phyloP scores from a whole-genome alignment of 345 rosid species.

The Melaleuca alternifolia region DNA sequence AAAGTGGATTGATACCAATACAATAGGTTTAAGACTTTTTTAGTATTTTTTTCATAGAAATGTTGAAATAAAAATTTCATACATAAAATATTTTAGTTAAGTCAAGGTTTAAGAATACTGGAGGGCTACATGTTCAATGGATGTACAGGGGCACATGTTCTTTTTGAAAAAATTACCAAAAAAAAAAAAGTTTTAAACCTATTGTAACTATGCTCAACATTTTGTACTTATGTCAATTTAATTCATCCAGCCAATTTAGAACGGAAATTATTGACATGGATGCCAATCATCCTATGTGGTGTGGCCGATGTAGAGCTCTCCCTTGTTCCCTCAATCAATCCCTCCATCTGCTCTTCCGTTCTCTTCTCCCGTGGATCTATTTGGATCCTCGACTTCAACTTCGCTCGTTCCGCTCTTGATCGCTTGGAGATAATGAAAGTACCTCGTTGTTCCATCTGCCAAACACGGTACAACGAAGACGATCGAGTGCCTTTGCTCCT shows the following conservation, averaged over 20 bases:
- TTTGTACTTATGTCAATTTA: no score
- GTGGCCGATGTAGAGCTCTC: not conserved
- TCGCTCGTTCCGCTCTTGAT: not conserved
- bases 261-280: no score
- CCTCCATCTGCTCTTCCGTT: not conserved
- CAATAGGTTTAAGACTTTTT: no score
- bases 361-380: not conserved
- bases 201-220: no score
- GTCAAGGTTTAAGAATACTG: not conserved
- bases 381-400: not conserved
- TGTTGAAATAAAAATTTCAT: not conserved
- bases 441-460: slow-evolving; percentile 88
- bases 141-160: not conserved
- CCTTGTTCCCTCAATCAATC: not conserved
- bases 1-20: no score
- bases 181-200: no score
- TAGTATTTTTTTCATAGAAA: not conserved
- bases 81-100: not conserved
- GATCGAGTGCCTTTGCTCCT: slow-evolving; percentile 85
- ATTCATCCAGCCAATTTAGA: no score
- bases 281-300: no score
- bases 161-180: not conserved
- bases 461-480: slow-evolving; percentile 81
- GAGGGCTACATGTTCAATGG: not conserved
- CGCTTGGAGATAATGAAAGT: slow-evolving; percentile 39